Evolutionary conservation across 2,329 filamentous ascomycete species (phyloP).

Genomic region (Colletotrichum tamarilloi): DNA sequence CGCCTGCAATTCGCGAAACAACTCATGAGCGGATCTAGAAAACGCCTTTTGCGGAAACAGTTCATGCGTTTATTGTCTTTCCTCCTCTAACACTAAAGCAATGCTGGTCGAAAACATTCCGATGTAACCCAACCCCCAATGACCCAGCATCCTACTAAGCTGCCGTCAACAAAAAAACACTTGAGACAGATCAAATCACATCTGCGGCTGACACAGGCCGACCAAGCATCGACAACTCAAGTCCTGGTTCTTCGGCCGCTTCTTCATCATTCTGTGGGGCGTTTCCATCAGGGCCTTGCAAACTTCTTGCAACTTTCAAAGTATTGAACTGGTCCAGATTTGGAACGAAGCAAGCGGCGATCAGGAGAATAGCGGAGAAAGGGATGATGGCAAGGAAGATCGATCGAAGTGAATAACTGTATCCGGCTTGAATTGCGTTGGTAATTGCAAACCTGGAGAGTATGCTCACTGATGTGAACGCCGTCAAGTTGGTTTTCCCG

Average conservation of each 20-base stretch:
- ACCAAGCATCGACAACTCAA: background rate
- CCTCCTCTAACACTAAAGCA: background rate
- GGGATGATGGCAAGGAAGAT: slow-evolving; percentile 55
- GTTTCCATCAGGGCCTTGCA: background rate
- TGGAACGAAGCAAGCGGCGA: slow-evolving; percentile 50
- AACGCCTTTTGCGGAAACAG: background rate
- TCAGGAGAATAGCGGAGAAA: slow-evolving; percentile 51
- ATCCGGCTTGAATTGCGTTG: slow-evolving; percentile 50
- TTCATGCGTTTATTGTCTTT: background rate
- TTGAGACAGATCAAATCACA: background rate
- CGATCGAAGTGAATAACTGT: slow-evolving; percentile 54
- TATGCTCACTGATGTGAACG: slow-evolving; percentile 43
- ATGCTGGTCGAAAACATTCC: background rate
- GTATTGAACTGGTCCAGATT: slow-evolving; percentile 53
- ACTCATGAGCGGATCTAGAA: background rate
- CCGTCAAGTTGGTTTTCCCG: slow-evolving; percentile 35
- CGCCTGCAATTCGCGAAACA: background rate
- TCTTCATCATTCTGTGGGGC: background rate
- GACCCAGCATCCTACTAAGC: background rate
- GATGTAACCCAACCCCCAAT: background rate
- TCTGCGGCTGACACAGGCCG: background rate
- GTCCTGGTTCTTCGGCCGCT: background rate
- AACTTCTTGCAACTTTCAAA: background rate
- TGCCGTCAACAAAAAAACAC: background rate
- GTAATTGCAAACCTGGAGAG: slow-evolving; percentile 47